Conservation (phyloP, 768 basidiomycete species). For the Phaeotremella skinneri region DNA sequence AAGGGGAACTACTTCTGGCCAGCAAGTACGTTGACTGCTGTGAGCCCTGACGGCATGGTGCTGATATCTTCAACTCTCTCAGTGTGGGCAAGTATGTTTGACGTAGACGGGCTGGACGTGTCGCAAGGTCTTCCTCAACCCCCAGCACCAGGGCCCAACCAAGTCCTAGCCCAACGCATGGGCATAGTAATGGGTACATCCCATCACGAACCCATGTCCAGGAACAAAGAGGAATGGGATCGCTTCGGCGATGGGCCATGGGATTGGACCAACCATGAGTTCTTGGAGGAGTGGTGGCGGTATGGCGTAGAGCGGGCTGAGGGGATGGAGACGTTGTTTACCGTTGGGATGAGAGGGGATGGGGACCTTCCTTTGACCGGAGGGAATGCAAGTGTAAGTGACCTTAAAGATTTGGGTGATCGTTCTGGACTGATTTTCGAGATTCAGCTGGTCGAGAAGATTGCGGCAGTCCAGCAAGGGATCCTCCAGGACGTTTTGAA, state of each 20-base stretch:
- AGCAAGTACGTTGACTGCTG: slow-evolving; percentile 33
- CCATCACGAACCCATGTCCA: slow-evolving; percentile 73
- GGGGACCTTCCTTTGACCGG: slow-evolving; percentile 51
- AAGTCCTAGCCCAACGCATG: slow-evolving; percentile 63
- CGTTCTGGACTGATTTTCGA: slow-evolving; percentile 54
- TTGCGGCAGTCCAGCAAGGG: slow-evolving; percentile 63
- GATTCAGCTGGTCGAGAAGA: slow-evolving; percentile 58
- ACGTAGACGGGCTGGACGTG: slow-evolving; percentile 24
- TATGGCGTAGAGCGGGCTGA: slow-evolving; percentile 62
- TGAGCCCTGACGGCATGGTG: background rate
- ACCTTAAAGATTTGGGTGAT: slow-evolving; percentile 57
- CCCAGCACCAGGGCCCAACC: slow-evolving; percentile 62
- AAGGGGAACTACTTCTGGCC: slow-evolving; percentile 73
- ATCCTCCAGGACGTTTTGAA: slow-evolving; percentile 61
- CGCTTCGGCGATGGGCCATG: slow-evolving; percentile 61
- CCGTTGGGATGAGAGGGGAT: slow-evolving; percentile 67
- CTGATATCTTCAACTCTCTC: background rate
- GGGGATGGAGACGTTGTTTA: slow-evolving; percentile 64
- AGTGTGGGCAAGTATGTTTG: slow-evolving; percentile 31
- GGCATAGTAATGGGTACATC: slow-evolving; percentile 71
- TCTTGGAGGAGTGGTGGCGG: slow-evolving; percentile 65
- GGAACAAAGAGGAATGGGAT: slow-evolving; percentile 66
- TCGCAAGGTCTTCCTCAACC: slow-evolving; percentile 56
- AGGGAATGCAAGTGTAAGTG: slow-evolving; percentile 16
- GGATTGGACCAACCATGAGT: slow-evolving; percentile 61